Evolutionary conservation across 2,329 filamentous ascomycete genomes (phyloP), one percentile per base, ranked within the genome.

Genomic region (Berkeleyomyces basicola): DNA sequence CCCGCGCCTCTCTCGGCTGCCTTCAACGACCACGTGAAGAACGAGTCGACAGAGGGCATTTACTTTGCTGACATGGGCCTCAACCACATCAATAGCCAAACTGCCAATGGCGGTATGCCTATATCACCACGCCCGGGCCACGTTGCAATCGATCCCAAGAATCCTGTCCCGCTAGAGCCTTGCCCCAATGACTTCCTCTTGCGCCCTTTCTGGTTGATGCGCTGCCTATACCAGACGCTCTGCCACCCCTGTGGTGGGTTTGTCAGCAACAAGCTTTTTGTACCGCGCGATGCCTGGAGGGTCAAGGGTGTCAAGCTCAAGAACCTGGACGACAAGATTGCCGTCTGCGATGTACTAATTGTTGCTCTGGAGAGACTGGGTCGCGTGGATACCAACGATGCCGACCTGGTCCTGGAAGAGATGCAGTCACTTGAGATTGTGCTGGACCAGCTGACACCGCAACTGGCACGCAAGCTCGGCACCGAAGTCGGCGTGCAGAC

Each of bases 171-270:
- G 0, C 79, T 99, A 4, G 93, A 99, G 70, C 88, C 93, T 2
- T 99, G 95, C 71, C 93, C 93, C 0, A 88, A 87, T 43, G 90
- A 95, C 47, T 85, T 86, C 65, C 80, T 96, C 69, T 79, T 97
- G n/a, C 85, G 93, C 23, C 95, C 93, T 1, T 99, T 96, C 73
- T 99, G 93, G 93, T 78, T 99, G 53, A 96, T 99, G 89, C 85
- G 93, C 62, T 91, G 88, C 66, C 79, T 99, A 36, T 95, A 93
- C 70, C 90, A 96, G 71, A 96, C 91, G 0, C 83, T 99, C 53
- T 87, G 86, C 16, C 92, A 99, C 70, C 90, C 92, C 2, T 84
- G 90, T 33, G 93, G 93, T 44, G 93, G 91, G 14, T 99, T 96
- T 70, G 71, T 99, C 23, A 95, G 91, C 61, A 92, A 85, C 31